Evolutionary conservation across 2,329 filamentous ascomycete genomes (phyloP), one percentile per base, ranked within the genome.

Genomic region (Colletotrichum eleusines): DNA sequence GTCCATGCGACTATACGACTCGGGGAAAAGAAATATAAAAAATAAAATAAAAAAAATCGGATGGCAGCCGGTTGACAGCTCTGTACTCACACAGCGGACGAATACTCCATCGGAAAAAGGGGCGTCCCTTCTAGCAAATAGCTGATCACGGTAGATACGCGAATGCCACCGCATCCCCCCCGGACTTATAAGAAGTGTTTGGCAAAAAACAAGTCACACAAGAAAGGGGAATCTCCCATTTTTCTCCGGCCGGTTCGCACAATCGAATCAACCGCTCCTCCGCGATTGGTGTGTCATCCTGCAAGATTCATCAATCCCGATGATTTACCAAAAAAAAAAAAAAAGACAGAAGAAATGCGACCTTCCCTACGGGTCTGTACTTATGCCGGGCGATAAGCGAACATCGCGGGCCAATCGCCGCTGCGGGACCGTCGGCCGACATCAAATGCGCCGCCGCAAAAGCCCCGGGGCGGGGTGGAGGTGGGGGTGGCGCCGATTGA

Each of bases 361-460:
- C 57, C 8, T 33, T 35, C 5, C 31, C 31, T n/a, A 18, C 40
- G 4, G 7, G 18, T 33, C 46, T 16, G n/a, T n/a, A n/a, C n/a
- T 61, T 26, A 67, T 70, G 68, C 57, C 35, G 50, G 40, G 35
- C 42, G 68, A 70, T 70, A 70, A 70, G 68, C 63, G 63, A n/a
- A 67, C 62, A 42, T 44, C 44, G 26, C 40, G 35, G 33, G 35
- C 64, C 68, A 71, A 71, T 71, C 8, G 42, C 57, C n/a, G n/a
- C 50, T 62, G 67, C 67, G 66, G 67, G 40, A 31, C 57, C 23
- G 20, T 46, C 40, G 20, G 3, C 26, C 12, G 7, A 23, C 40
- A 46, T 46, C 20, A 8, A 1, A 3, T 11, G 4, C 18, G 26
- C 55, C 23, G 16, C 40, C 55, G 18, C 40, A 26, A 23, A 12